Percentiles rank a stretch among this genome's conserved stretches.
Conservation (phyloP, 805 yeast genomes). For the Metschnikowia cerradonensis region DNA sequence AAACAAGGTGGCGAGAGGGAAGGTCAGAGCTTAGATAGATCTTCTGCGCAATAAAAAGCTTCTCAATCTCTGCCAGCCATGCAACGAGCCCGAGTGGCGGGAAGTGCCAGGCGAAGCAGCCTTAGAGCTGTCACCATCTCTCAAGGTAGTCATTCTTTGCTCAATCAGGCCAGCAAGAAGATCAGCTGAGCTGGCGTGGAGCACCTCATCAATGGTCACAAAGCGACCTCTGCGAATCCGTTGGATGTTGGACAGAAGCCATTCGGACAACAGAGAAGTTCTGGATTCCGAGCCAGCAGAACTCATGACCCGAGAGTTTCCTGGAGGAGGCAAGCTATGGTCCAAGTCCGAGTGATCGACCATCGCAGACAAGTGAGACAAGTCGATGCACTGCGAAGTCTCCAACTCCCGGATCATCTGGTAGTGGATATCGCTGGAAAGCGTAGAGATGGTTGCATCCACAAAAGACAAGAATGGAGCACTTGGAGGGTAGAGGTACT, state of each 20-base stretch:
- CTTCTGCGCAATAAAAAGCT: neutral
- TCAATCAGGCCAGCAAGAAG: neutral
- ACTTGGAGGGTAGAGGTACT: too few species aligned
- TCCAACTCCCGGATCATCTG: conserved; percentile 1
- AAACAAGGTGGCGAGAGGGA: neutral
- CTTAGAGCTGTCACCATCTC: neutral
- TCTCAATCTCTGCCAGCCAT: neutral
- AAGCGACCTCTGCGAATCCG: neutral
- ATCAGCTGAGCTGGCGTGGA: neutral
- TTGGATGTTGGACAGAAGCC: neutral
- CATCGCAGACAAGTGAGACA: neutral
- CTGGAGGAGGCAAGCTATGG: too few species aligned
- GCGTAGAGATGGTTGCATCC: neutral
- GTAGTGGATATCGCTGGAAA: neutral
- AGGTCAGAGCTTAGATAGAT: neutral
- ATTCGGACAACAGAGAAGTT: neutral
- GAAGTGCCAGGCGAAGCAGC: too few species aligned
- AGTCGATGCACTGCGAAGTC: neutral
- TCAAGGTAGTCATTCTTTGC: neutral
- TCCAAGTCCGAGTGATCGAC: neutral
- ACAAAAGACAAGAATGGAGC: neutral
- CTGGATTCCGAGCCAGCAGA: neutral
- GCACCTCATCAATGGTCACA: neutral
- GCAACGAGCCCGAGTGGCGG: neutral
- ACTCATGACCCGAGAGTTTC: neutral